Base-by-base conservation (phyloP, 2,329 filamentous ascomycete genomes). In the Trichoderma asperellum region DNA sequence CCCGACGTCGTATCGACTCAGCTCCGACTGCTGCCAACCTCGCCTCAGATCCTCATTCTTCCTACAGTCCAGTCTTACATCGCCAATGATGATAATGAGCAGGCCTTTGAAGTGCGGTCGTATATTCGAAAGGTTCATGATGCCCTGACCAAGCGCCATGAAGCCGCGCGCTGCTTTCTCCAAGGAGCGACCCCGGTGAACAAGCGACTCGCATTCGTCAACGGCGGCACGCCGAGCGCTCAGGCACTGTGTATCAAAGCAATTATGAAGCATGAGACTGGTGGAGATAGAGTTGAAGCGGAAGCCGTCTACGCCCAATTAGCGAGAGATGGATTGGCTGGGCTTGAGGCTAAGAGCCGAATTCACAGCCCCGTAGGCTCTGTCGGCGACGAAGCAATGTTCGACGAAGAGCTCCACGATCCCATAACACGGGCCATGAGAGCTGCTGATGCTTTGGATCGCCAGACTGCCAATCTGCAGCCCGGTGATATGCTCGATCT, bases 151-250 rank as follows among this genome's bases (percentile, higher is more conserved):
- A 77, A 81, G 21, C 84, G 88, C 53, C 79, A 81, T 35, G 79
- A 85, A 64, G 79, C 79, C 55, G 88, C 88, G 8, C 77, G 80
- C 35, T 75, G 79, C 2, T 91, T 90, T 73, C 76, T 90, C 29
- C 76, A 78, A 52, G 79, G 79, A 11, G 83, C 85, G 7, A 82
- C 81, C 0, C 75, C 79, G 11, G 77, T 78, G 63, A 82, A 83
- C 69, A 88, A 85, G 72, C 83, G 84, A 68, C 76, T 90, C 5
- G 88, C 89, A 8, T 89, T 91, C 72, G 79, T 88, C 77, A 84
- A 88, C 64, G 88, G 88, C 3, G 87, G 88, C 11, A 86, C 85
- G 3, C 81, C 85, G 11, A 81, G 83, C 68, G 87, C 87, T 1
- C 84, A 85, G 65, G 78, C 83, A 6, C 79, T 84, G 29, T 90